Evolutionary conservation across 768 basidiomycete genomes (phyloP).

Genomic region (Lentinula guzmanii): DNA sequence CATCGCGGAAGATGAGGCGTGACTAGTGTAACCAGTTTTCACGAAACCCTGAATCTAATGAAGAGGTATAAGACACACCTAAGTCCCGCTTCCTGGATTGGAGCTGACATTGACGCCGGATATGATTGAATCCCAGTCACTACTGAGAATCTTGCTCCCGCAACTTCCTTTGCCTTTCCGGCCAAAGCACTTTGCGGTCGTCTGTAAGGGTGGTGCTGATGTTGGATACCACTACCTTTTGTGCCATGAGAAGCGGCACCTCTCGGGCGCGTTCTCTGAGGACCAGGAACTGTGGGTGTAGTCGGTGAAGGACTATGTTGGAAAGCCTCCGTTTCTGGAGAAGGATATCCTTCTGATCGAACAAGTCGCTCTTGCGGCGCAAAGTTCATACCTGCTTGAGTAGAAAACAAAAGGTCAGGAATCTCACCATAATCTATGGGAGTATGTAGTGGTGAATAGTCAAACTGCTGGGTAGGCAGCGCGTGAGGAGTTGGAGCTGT

Average conservation of each 20-base stretch:
- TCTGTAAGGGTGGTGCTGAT: not conserved
- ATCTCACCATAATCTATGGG: constrained; percentile 1
- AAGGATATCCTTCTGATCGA: not conserved
- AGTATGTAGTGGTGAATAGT: not conserved
- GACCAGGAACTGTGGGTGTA: not conserved
- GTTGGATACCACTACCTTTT: not conserved
- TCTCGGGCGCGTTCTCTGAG: not conserved
- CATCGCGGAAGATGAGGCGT: not conserved
- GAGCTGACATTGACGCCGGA: constrained; percentile 3
- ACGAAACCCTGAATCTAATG: not conserved
- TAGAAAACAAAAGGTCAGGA: not conserved
- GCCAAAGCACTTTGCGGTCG: not conserved
- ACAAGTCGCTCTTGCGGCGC: constrained; percentile 1
- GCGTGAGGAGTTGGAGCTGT: not conserved
- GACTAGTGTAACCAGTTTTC: not conserved
- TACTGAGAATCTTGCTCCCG: not conserved
- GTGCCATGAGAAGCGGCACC: not conserved
- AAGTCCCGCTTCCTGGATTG: not conserved
- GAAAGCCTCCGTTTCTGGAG: not conserved
- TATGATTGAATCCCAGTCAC: not conserved
- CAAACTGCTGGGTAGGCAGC: not conserved
- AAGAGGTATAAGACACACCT: not conserved
- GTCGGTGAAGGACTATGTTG: not conserved
- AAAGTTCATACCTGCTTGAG: not conserved
- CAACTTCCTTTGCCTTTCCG: not conserved